Base-by-base conservation (phyloP, 2,329 filamentous ascomycete species). In the Ceratocystis smalleyi region DNA sequence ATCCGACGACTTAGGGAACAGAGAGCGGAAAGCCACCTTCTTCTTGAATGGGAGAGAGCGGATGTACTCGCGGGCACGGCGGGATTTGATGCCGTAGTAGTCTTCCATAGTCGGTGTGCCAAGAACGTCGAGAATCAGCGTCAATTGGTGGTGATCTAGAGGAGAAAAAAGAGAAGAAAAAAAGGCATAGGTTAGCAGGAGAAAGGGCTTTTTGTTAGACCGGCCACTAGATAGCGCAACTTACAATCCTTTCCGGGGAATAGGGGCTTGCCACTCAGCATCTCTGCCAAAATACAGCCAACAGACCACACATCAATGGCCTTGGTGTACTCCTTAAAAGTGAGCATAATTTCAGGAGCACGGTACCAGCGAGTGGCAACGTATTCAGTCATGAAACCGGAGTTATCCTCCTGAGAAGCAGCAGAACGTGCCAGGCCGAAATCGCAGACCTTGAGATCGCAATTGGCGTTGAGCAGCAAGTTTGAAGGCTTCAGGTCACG, bases 321-420 rank as follows among this genome's bases (percentile, higher is more conserved):
- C 77, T 97, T 99, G 71, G 94, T 99, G 78, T 99, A 99, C 77
- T 99, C 94, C 79, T 99, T 97, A 81, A 97, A 99, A 12, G 94
- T 99, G 78, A 99, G 87, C 94, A 99, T 99, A 75, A 99, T 99
- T 75, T 99, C 94, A 2, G 94, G 94, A 5, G 94, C 94, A 76
- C 94, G 91, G 77, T 99, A 99, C 94, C 94, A 99, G 72, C 94
- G 87, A 59, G 94, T 99, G 62, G 94, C 94, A 65, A 99, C 94
- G 74, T 99, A 99, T 95, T 99, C 94, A 17, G 94, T 99, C 94
- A 99, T 99, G 83, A 99, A 99, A 24, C 94, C 94, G n/a, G 92
- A 96, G 77, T 99, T 99, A 76, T 99, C 94, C 73, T 99, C 94
- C 70, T 95, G 95, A 8, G 92, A 96, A 7, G 94, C 94, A 12